phyloP scores from a whole-genome alignment of 495 filamentous ascomycete species.

The Hypoxylon perforatum region DNA sequence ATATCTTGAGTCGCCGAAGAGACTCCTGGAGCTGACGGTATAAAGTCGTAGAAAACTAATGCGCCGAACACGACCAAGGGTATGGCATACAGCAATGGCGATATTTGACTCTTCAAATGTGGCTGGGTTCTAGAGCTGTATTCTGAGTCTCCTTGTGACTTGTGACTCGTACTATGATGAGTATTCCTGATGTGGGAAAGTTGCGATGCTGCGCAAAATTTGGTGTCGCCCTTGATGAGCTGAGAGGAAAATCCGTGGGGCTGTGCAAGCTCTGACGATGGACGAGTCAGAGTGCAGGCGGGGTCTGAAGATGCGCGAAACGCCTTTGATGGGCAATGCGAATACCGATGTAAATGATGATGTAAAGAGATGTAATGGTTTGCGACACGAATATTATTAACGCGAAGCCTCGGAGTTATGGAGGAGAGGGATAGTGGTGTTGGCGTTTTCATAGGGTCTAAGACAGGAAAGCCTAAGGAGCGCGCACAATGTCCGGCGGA shows the following conservation, averaged over 20 bases:
- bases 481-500: conserved; percentile 37
- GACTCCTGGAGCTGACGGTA: background rate
- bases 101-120: conserved; percentile 28
- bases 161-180: too few relatives aligned
- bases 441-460: conserved; percentile 37
- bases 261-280: conserved; percentile 31
- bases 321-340: conserved; percentile 11
- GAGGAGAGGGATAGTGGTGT: conserved; percentile 23
- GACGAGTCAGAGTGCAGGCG: conserved; percentile 20
- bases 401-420: conserved; percentile 25
- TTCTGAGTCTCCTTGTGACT: background rate
- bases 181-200: too few relatives aligned
- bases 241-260: conserved; percentile 24
- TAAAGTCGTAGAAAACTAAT: conserved; percentile 13
- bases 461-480: conserved; percentile 13
- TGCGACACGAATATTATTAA: conserved; percentile 19
- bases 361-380: conserved; percentile 1
- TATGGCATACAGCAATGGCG: conserved; percentile 29
- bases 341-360: conserved; percentile 13
- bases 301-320: conserved; percentile 31
- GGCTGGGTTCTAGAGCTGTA: background rate
- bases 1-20: background rate
- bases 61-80: conserved; percentile 30
- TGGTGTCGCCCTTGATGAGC: conserved; percentile 8
- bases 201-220: background rate